A percentile compares a stretch with the other conserved stretches of the same genome.
phyloP scores from a whole-genome alignment of 2,329 filamentous ascomycete genomes.

The Eurotiales sp. region DNA sequence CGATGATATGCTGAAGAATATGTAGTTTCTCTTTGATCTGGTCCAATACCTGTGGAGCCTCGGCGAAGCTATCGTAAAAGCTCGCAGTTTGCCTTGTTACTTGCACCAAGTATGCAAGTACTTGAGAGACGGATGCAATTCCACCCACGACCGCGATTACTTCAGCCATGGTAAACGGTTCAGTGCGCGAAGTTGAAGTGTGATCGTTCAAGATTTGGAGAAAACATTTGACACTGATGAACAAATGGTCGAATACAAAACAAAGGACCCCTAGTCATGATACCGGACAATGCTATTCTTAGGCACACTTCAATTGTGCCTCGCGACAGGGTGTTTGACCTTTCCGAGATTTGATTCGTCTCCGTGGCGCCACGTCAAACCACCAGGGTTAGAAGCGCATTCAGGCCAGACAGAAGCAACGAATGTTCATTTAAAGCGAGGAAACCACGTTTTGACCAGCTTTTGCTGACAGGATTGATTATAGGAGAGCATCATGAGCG shows the following conservation, averaged over 20 bases:
- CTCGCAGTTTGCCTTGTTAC: background rate
- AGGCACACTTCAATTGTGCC: background rate
- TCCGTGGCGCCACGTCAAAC: background rate
- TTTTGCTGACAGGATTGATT: too few species aligned
- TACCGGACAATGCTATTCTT: background rate
- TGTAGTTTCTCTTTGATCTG: conserved; percentile 1
- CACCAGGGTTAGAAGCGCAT: too few species aligned
- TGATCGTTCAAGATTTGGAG: background rate
- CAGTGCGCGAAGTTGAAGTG: too few species aligned
- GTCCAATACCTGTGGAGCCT: background rate
- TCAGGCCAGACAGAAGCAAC: too few species aligned
- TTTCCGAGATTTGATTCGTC: background rate
- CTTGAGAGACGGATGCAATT: background rate
- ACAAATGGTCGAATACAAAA: too few species aligned
- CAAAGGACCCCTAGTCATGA: too few species aligned
- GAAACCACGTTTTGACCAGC: too few species aligned
- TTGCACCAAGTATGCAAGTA: background rate
- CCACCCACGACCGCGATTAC: background rate
- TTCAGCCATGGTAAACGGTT: background rate
- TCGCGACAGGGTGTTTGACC: background rate
- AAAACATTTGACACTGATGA: background rate
- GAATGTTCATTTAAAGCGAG: too few species aligned
- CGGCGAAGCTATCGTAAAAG: background rate
- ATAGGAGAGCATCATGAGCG: too few species aligned
- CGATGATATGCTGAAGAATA: background rate